These are phyloP conservation scores for Cryptomeria japonica DNA, from an alignment of 75 land plant species.

Conservation along the genomic window DNA sequence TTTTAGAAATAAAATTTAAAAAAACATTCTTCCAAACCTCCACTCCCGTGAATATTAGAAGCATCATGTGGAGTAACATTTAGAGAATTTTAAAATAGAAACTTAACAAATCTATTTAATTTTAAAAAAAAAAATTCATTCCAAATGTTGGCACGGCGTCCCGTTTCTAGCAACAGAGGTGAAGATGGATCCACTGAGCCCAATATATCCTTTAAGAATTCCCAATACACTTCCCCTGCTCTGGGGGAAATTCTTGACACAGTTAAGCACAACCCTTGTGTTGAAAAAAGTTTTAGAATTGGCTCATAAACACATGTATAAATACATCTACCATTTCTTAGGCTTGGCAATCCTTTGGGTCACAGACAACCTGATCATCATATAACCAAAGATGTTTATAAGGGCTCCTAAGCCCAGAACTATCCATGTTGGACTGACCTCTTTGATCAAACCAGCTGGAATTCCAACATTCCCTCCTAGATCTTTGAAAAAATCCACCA, in stretches of 20 bases:
- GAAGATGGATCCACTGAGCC: slow-evolving; percentile 76
- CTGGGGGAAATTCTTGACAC: slow-evolving; percentile 55
- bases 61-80: no score
- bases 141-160: no score
- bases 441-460: slow-evolving; percentile 44
- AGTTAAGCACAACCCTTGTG: slow-evolving; percentile 50
- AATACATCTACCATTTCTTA: slow-evolving; percentile 58
- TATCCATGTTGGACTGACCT: slow-evolving; percentile 47
- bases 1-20: no score
- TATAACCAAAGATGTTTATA: slow-evolving; percentile 44
- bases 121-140: no score
- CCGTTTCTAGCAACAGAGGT: no score
- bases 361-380: slow-evolving; percentile 58
- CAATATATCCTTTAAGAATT: slow-evolving; percentile 67
- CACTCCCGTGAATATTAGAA: no score
- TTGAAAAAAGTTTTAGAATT: slow-evolving; percentile 53
- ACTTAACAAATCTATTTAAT: no score
- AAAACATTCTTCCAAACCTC: no score
- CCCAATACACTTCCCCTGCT: slow-evolving; percentile 65
- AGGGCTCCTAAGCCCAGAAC: slow-evolving; percentile 48
- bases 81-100: no score
- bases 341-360: slow-evolving; percentile 39
- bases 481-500: slow-evolving; percentile 48
- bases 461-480: slow-evolving; percentile 61
- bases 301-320: slow-evolving; percentile 50